Evolutionary conservation across 306 rosid genomes (phyloP), one percentile per base, ranked within the genome.

Genomic region (Chamaecrista fasciculata): DNA sequence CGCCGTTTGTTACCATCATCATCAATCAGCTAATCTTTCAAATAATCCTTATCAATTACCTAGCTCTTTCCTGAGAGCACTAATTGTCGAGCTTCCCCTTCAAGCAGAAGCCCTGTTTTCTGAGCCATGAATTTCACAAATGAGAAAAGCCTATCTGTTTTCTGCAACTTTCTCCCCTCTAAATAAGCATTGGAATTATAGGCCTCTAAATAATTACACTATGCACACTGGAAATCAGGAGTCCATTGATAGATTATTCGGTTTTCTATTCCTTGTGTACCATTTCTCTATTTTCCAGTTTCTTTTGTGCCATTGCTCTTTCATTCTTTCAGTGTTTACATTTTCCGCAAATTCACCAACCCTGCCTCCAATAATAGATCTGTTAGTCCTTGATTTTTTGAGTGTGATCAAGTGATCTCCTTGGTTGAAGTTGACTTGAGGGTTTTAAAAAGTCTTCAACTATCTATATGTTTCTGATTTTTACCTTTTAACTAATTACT

Each of bases 361-460:
- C 44, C 24, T 21, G 39, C 66, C 58, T 74, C 44, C 59, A 33
- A 20, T 39, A 37, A 42, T 39, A 56, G 34, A 66, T 46, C 39
- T 36, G 14, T 73, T 19, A 64, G 11, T 65, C 43, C 48, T 26
- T 57, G 33, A 34, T 70, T 18, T 28, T 43, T 61, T 70, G 28
- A 36, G 51, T 60, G 42, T 48, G 39, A 68, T 51, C 24, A 76
- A 60, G 12, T 28, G 39, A 40, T 53, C 55, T 69, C 37, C 25
- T 16, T 21, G 67, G 61, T 69, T 62, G 51, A 50, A 20, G 56
- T 50, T 50, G 56, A 21, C 18, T 47, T 24, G 21, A 50, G 56
- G 28, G 21, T 20, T n/a, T n/a, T 24, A 20, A 21, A 19, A 86
- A 79, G 67, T 86, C 4, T 33, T 33, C 36, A n/a, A n/a, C 11